Evolutionary conservation across 2,329 filamentous ascomycete genomes (phyloP), one percentile per base, ranked within the genome.

Genomic region (Sordariomycetes sp.): DNA sequence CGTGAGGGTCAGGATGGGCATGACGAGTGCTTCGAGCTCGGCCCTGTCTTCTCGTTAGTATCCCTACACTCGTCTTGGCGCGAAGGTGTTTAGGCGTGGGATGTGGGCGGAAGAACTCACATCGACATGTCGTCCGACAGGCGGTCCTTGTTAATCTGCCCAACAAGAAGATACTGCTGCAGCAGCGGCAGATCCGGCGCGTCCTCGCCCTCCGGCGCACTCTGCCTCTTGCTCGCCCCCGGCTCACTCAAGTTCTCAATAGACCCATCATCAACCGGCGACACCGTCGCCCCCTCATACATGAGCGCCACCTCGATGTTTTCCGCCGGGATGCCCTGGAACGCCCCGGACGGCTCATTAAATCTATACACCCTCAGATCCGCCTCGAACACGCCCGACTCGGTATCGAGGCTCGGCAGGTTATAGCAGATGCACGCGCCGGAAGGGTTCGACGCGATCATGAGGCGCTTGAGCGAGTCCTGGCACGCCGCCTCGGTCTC

Each of bases 371-470:
- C 73, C 57, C 88, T 78, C 55, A 94, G 69, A 66, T 94, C 89
- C 34, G 88, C 87, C 69, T 87, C 80, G 67, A 94, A 94, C 17
- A 82, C 73, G 34, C 88, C 88, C 0, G 80, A 84, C 4, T 69
- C 69, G 63, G 80, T 81, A 70, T 92, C 79, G 58, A 90, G 77
- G 45, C 80, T 81, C 0, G 85, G 84, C 25, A 95, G 70, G 67
- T 94, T 95, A 73, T 92, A 94, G 77, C 89, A 95, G 53, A 89
- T 81, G 59, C 85, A 86, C 53, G 89, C 80, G 55, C 89, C 89
- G 10, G 87, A 86, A 5, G 87, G 86, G 62, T 91, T 92, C 25
- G 80, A 78, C 50, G 83, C 80, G 59, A 76, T 72, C 15, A 74
- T 72, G 54, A 90, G 74, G 28, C 70, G 67, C 2, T 69, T 67